phyloP scores from a whole-genome alignment of 78 protist species.

The Dictyostelium capitatum region DNA sequence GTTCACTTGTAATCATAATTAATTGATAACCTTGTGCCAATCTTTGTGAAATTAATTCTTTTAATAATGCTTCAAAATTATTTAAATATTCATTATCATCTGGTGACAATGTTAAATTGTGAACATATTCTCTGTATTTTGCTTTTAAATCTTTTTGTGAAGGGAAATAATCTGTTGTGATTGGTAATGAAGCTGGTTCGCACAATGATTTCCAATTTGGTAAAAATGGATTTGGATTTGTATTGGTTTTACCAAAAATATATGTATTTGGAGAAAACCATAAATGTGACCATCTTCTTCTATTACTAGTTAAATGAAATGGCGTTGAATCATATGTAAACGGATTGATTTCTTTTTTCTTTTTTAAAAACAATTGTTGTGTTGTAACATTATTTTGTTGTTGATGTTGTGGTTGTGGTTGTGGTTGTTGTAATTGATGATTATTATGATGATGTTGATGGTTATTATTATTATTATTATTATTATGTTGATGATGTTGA shows the following conservation, averaged over 20 bases:
- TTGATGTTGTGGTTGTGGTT: neutral
- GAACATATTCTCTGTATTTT: conserved; percentile 65
- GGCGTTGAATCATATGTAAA: conserved; percentile 58
- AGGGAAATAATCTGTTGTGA: conserved; percentile 83
- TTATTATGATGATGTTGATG: neutral
- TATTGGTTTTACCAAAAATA: conserved; percentile 70
- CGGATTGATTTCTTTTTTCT: conserved; percentile 54
- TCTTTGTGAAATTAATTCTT: conserved; percentile 78
- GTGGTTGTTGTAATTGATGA: neutral
- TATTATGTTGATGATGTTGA: neutral
- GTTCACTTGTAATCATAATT: conserved; percentile 42
- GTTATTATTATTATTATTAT: neutral
- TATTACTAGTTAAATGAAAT: conserved; percentile 68
- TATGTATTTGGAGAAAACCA: conserved; percentile 79
- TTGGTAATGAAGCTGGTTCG: conserved; percentile 83
- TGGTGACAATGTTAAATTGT: conserved; percentile 35
- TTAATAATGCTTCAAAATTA: conserved; percentile 59
- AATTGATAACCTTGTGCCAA: conserved; percentile 79
- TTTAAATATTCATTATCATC: conserved; percentile 78
- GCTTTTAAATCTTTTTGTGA: conserved; percentile 53
- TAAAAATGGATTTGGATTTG: conserved; percentile 75
- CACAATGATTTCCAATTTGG: conserved; percentile 86
- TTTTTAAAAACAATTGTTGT: neutral
- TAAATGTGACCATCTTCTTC: conserved; percentile 79
- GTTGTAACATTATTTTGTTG: neutral